Conservation (phyloP, 2,329 filamentous ascomycete species). For the Paradendryphiella salina region DNA sequence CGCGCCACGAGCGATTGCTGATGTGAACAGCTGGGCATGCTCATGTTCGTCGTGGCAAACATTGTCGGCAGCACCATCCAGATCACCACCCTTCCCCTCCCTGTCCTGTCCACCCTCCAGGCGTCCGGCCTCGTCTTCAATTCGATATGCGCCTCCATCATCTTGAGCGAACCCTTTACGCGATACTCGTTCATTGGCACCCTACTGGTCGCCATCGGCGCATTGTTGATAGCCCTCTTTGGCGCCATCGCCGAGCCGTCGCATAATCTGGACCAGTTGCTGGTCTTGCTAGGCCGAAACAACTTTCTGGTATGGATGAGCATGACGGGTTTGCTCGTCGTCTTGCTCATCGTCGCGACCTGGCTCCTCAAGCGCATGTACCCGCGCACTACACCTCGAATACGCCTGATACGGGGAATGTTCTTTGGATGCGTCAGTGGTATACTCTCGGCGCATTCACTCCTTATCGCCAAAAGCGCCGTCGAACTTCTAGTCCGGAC, state of each 20-base stretch:
- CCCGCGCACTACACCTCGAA: constrained; percentile 58
- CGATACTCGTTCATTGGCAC: constrained; percentile 91
- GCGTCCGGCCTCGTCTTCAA: constrained; percentile 94
- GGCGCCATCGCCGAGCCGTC: constrained; percentile 92
- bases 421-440: constrained; percentile 86
- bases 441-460: constrained; percentile 88
- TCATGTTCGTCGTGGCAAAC: constrained; percentile 94
- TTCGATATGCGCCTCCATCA: constrained; percentile 91
- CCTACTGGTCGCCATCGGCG: constrained; percentile 80
- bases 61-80: constrained; percentile 94
- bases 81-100: constrained; percentile 92
- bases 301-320: constrained; percentile 90
- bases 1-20: constrained; percentile 10
- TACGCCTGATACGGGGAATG: constrained; percentile 79
- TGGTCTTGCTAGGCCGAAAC: constrained; percentile 71
- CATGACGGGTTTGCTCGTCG: constrained; percentile 72
- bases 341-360: constrained; percentile 62
- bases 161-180: constrained; percentile 92
- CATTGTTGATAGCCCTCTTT: constrained; percentile 90
- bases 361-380: constrained; percentile 47
- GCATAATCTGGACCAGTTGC: constrained; percentile 80
- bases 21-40: constrained; percentile 71
- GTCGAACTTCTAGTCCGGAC: constrained; percentile 92
- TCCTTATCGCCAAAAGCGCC: constrained; percentile 93
- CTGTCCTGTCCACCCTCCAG: constrained; percentile 92